Evolutionary conservation across 306 rosid species (phyloP).

Genomic region (Pyrus communis): DNA sequence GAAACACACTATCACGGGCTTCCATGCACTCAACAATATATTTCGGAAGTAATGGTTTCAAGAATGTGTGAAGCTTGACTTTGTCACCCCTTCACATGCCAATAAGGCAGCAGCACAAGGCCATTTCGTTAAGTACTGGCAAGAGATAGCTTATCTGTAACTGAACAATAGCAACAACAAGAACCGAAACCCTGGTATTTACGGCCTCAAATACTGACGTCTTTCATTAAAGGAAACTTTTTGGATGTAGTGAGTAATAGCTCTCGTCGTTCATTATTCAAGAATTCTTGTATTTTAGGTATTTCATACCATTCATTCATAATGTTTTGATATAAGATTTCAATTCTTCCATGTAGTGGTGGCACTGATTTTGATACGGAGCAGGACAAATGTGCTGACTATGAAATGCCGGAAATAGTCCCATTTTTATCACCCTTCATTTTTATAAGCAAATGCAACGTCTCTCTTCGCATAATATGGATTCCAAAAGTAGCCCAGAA

Average conservation of each 20-base stretch:
- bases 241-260: background rate
- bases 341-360: too few species aligned
- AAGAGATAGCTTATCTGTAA: background rate
- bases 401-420: too few species aligned
- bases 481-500: background rate
- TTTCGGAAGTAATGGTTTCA: constrained; percentile 42
- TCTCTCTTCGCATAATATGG: background rate
- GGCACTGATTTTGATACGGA: too few species aligned
- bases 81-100: constrained; percentile 42
- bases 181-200: background rate
- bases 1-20: constrained; percentile 52
- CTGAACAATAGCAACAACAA: background rate
- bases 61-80: constrained; percentile 58
- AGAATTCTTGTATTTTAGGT: background rate
- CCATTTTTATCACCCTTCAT: too few species aligned
- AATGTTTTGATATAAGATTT: background rate
- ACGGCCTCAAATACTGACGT: background rate
- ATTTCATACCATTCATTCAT: background rate
- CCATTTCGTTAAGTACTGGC: background rate
- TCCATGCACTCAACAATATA: constrained; percentile 39
- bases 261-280: background rate
- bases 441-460: too few species aligned
- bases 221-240: background rate
- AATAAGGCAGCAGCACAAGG: constrained; percentile 3
- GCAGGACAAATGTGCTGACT: too few species aligned